Evolutionary conservation across 805 yeast species (phyloP).

Genomic region (Kuraishia capsulata): DNA sequence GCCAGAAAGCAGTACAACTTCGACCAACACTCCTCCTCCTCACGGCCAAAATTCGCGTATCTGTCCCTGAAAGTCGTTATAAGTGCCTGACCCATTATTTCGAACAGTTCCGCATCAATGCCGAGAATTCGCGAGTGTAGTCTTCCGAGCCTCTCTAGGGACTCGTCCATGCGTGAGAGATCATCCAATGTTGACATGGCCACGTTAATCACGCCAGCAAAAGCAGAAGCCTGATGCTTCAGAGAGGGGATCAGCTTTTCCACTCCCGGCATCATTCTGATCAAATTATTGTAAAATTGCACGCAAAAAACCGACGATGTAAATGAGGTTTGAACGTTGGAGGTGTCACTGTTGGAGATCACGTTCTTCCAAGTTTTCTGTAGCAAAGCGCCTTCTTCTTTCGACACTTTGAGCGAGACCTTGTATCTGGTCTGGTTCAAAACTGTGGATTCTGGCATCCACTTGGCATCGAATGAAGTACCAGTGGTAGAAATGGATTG

Average conservation of each 20-base stretch:
- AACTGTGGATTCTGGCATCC: constrained; percentile 23
- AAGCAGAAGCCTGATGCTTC: constrained; percentile 69
- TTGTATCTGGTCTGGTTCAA: constrained; percentile 13
- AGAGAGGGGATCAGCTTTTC: constrained; percentile 65
- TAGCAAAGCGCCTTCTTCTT: constrained; percentile 32
- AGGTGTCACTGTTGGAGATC: constrained; percentile 10
- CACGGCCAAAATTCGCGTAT: constrained; percentile 42
- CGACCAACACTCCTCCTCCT: constrained; percentile 64
- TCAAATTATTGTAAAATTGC: constrained; percentile 65
- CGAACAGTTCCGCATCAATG: constrained; percentile 59
- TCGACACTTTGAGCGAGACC: constrained; percentile 15
- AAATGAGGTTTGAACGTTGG: constrained; percentile 24
- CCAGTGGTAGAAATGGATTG: constrained; percentile 16
- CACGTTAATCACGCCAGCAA: constrained; percentile 68
- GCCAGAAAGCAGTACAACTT: constrained; percentile 61
- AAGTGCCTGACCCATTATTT: constrained; percentile 66
- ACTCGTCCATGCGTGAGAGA: constrained; percentile 46
- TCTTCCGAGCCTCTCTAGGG: constrained; percentile 56
- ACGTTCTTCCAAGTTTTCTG: constrained; percentile 39
- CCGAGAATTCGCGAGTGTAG: constrained; percentile 70
- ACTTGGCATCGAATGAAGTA: constrained; percentile 19
- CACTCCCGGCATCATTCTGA: constrained; percentile 50
- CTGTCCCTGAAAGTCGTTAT: constrained; percentile 61
- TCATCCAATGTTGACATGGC: constrained; percentile 60
- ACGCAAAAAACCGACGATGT: constrained; percentile 60